Conservation (phyloP, 805 yeast genomes). For the Cyberlindnera saturnus region DNA sequence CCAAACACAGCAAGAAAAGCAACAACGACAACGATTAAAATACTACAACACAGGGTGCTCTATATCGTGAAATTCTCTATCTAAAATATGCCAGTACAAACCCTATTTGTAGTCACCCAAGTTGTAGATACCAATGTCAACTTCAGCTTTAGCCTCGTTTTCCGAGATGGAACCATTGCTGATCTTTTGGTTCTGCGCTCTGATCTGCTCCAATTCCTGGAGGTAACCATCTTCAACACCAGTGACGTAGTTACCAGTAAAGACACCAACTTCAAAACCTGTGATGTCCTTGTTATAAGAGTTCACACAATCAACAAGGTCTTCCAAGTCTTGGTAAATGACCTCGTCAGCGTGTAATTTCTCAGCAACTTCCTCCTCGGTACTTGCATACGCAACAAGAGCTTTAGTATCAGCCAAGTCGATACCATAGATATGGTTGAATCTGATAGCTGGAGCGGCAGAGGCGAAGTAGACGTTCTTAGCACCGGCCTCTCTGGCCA, state of each 20-base stretch:
- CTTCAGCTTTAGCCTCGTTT: conserved; percentile 75
- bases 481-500: conserved; percentile 99
- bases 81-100: neutral
- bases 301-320: conserved; percentile 74
- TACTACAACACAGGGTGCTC: neutral
- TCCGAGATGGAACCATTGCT: conserved; percentile 38
- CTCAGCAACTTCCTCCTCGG: conserved; percentile 67
- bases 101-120: conserved; percentile 41
- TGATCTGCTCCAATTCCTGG: conserved; percentile 70
- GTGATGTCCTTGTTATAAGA: conserved; percentile 37
- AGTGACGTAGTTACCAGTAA: conserved; percentile 92
- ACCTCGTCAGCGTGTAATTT: conserved; percentile 88
- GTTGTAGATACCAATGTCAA: conserved; percentile 57
- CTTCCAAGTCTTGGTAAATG: conserved; percentile 80
- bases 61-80: neutral
- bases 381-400: conserved; percentile 77
- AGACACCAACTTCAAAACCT: conserved; percentile 92
- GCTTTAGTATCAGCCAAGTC: conserved; percentile 95
- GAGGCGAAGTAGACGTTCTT: conserved; percentile 91
- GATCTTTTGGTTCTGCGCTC: conserved; percentile 68
- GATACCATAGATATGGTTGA: conserved; percentile 94
- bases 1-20: no score
- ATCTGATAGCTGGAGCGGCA: conserved; percentile 97
- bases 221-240: conserved; percentile 84
- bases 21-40: neutral